phyloP scores from a whole-genome alignment of 106 monocot species.

The Posidonia australis region DNA sequence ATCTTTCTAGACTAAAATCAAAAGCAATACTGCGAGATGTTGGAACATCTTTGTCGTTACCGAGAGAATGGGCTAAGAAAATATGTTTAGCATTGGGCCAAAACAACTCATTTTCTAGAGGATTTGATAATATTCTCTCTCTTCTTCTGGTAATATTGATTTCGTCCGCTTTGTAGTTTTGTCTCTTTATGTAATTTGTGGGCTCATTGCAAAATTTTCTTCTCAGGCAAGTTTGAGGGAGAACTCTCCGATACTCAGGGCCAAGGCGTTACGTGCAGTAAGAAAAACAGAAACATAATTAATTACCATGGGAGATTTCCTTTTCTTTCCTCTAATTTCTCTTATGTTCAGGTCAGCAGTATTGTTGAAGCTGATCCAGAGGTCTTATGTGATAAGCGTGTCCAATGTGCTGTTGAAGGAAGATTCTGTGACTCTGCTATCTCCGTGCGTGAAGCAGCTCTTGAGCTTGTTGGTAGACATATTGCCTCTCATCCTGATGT shows the following conservation, averaged over 20 bases:
- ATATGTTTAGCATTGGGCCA: slow-evolving; percentile 75
- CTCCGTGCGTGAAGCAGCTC: slow-evolving; percentile 94
- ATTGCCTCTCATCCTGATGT: slow-evolving; percentile 99
- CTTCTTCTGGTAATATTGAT: slow-evolving; percentile 63
- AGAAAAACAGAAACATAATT: slow-evolving; percentile 20
- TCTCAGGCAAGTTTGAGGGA: slow-evolving; percentile 93
- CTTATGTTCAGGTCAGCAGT: slow-evolving; percentile 56
- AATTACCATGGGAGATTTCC: not conserved
- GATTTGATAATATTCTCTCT: slow-evolving; percentile 88
- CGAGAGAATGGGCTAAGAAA: slow-evolving; percentile 74
- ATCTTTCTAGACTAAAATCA: slow-evolving; percentile 71
- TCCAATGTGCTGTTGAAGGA: slow-evolving; percentile 96
- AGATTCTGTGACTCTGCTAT: slow-evolving; percentile 98
- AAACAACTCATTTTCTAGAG: slow-evolving; percentile 87
- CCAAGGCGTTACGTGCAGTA: slow-evolving; percentile 94
- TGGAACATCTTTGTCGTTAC: slow-evolving; percentile 31
- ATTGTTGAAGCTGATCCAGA: slow-evolving; percentile 99
- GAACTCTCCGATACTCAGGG: slow-evolving; percentile 79
- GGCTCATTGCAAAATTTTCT: not conserved
- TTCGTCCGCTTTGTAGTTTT: slow-evolving; percentile 4
- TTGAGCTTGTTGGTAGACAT: slow-evolving; percentile 98
- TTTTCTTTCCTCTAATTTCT: not conserved
- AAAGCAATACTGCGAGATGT: slow-evolving; percentile 68
- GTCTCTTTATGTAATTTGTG: not conserved
- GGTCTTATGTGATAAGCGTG: slow-evolving; percentile 84